A percentile compares a stretch with the other conserved stretches of the same genome.
Evolutionary conservation across 768 basidiomycete species (phyloP).

Genomic region (Suillus placidus): DNA sequence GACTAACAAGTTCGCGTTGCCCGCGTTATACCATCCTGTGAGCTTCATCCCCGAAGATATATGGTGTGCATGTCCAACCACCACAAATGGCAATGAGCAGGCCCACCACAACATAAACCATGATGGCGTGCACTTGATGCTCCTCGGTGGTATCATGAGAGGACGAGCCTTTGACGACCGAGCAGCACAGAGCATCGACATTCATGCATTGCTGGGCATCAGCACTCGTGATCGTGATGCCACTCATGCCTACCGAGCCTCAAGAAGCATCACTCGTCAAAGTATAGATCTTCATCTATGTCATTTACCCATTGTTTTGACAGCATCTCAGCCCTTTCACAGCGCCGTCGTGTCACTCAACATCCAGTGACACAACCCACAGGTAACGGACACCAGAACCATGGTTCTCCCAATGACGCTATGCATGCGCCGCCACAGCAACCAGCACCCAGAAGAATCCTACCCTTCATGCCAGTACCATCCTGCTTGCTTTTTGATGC

Average conservation of each 20-base stretch:
- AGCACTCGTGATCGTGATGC: not conserved
- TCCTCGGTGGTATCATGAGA: not conserved
- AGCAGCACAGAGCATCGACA: not conserved
- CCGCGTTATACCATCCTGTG: no score
- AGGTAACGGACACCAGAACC: no score
- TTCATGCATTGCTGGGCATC: not conserved
- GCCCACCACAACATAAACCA: not conserved
- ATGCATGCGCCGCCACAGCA: not conserved
- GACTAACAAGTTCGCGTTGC: not conserved
- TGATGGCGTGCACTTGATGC: not conserved
- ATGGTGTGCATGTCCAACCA: not conserved
- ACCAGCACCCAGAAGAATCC: not conserved
- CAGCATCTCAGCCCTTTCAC: constrained; percentile 1
- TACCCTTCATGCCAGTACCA: not conserved
- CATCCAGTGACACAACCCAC: no score
- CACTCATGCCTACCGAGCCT: not conserved
- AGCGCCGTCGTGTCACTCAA: not conserved
- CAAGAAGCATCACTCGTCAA: not conserved
- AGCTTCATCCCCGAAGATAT: no score
- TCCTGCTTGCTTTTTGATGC: not conserved
- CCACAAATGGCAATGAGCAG: not conserved
- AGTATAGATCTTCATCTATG: not conserved
- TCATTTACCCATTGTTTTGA: not conserved
- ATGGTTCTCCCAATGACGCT: not conserved
- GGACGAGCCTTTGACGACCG: not conserved